Evolutionary conservation across 2,329 filamentous ascomycete species (phyloP), one percentile per base, ranked within the genome.

Genomic region (Hypoxylon sp.): DNA sequence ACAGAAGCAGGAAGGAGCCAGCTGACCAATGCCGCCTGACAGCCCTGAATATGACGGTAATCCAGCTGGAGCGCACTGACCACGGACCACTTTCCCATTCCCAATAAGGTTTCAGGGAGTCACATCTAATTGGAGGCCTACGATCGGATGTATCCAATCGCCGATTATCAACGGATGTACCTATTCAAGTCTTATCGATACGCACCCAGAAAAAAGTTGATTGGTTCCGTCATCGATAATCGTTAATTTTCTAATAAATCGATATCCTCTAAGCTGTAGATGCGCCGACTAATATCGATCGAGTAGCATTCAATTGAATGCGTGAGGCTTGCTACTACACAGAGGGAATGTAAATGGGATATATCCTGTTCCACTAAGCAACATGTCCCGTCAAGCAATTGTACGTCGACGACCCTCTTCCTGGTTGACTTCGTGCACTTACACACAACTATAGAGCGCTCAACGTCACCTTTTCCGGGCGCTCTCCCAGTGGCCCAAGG

Each of bases 401-500:
- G 74, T 75, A 75, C 17, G 73, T 72, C 21, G 14, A 56, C 19
- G 11, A 56, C 30, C n/a, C n/a, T 25, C 17, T 13, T 36, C 49
- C 3, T 41, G 28, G 5, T 46, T 23, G n/a, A n/a, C 14, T 23
- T 23, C 23, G 25, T 53, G 25, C 14, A 64, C 65, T 60, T 58
- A 67, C 65, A 69, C 55, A 57, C 34, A 23, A 23, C 34, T 36
- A 5, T 68, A 86, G 84, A 76, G 80, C 73, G 80, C 79, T 38
- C 80, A 81, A 67, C 80, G 79, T 71, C 83, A 84, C 71, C 82
- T 86, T 79, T 80, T 84, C 48, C 82, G 83, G 59, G 82, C 83
- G 28, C 80, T 89, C 60, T 80, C 84, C 63, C 83, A 83, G 69
- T 92, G 89, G 89, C 90, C 90, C 49, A 85, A 86, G 73, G 89